These are phyloP conservation scores for Phlebiopsis flavidoalba DNA, from an alignment of 768 basidiomycete genomes.

Conservation along the genomic window DNA sequence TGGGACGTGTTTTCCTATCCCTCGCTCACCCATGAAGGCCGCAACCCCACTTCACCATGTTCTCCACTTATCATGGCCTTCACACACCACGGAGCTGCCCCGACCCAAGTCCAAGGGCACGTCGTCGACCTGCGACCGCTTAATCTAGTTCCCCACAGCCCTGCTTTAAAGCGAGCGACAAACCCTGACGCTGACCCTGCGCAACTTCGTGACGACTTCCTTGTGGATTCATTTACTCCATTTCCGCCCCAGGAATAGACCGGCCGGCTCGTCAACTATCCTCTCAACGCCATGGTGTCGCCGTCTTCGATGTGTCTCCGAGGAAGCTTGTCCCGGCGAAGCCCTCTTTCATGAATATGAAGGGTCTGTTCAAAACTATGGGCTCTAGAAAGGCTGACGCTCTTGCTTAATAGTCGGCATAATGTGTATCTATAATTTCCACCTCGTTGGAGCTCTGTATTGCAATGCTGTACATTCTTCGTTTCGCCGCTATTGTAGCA, in stretches of 20 bases:
- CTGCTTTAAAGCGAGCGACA: conserved; percentile 26
- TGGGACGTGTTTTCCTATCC: conserved; percentile 29
- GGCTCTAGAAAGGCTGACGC: conserved; percentile 17
- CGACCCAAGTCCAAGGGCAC: conserved; percentile 23
- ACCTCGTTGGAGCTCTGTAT: background rate
- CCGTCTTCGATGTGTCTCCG: background rate
- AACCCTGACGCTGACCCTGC: conserved; percentile 31
- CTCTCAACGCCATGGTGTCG: background rate
- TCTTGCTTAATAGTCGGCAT: conserved; percentile 9
- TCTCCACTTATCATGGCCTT: background rate
- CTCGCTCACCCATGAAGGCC: conserved; percentile 15
- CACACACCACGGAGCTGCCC: conserved; percentile 2
- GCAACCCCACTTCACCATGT: background rate
- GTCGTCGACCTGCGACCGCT: conserved; percentile 41
- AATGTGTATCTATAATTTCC: background rate
- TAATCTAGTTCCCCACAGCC: conserved; percentile 30
- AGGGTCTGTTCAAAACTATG: conserved; percentile 29
- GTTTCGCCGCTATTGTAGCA: background rate
- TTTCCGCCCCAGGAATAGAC: background rate
- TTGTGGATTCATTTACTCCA: conserved; percentile 42
- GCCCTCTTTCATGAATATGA: conserved; percentile 18
- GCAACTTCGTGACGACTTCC: conserved; percentile 34
- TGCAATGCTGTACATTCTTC: background rate
- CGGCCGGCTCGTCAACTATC: background rate
- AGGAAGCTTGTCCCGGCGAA: background rate